phyloP scores from a whole-genome alignment of 495 filamentous ascomycete species.

The Xylaria scruposa region DNA sequence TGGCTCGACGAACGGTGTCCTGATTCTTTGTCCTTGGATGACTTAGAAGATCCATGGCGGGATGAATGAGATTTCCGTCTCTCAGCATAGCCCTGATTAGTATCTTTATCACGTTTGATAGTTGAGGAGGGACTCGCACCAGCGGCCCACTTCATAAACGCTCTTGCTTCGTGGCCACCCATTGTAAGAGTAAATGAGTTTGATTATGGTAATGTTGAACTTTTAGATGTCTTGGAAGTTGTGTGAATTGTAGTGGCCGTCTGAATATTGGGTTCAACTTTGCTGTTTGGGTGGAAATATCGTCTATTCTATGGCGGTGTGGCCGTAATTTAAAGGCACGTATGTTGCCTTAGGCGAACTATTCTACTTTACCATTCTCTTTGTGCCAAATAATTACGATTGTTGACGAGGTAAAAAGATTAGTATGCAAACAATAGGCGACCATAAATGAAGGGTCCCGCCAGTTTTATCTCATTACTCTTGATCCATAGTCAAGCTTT shows the following conservation, averaged over 20 bases:
- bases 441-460: neutral
- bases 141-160: constrained; percentile 18
- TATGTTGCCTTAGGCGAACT: neutral
- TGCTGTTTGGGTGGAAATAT: neutral
- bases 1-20: neutral
- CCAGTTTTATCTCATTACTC: neutral
- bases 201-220: neutral
- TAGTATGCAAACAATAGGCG: neutral
- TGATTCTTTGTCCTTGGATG: neutral
- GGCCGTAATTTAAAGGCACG: neutral
- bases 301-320: neutral
- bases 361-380: neutral
- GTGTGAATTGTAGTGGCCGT: neutral
- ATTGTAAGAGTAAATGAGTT: neutral
- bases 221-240: neutral
- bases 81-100: neutral
- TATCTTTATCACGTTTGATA: constrained; percentile 9
- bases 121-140: neutral
- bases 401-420: neutral
- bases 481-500: neutral
- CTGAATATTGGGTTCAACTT: neutral
- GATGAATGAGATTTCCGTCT: neutral
- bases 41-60: neutral
- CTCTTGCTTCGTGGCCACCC: constrained; percentile 1
- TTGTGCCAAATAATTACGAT: neutral